Evolutionary conservation across 805 yeast genomes (phyloP).

Genomic region (Candida ponderosae): DNA sequence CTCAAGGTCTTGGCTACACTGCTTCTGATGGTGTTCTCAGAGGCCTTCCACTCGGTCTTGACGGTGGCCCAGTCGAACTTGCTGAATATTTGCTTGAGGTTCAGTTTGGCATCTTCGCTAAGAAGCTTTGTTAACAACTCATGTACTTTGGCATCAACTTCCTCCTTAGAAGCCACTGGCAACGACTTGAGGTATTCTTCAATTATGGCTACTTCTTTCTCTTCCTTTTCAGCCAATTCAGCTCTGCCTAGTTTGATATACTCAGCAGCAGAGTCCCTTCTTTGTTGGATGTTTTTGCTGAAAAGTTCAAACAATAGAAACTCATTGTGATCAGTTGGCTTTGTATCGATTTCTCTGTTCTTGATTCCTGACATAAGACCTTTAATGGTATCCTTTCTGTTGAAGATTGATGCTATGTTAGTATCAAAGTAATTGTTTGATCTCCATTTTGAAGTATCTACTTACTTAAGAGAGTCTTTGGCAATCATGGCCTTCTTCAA

Average conservation of each 20-base stretch:
- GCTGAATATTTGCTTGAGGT: conserved; percentile 23
- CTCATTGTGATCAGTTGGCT: conserved; percentile 25
- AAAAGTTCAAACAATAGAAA: conserved; percentile 27
- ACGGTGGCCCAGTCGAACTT: conserved; percentile 24
- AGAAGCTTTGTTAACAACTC: conserved; percentile 17
- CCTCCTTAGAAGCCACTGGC: conserved; percentile 42
- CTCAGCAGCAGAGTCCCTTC: conserved; percentile 41
- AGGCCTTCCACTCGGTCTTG: conserved; percentile 29
- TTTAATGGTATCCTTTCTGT: conserved; percentile 35
- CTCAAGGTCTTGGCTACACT: conserved; percentile 22
- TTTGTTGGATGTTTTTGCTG: conserved; percentile 38
- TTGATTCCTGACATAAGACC: conserved; percentile 34
- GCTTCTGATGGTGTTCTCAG: conserved; percentile 22
- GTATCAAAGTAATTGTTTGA: no score
- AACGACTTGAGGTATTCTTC: conserved; percentile 29
- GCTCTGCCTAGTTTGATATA: conserved; percentile 36
- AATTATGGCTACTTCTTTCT: conserved; percentile 35
- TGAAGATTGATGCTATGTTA: no score
- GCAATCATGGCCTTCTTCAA: conserved; percentile 41
- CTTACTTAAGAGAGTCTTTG: conserved; percentile 27
- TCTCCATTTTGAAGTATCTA: not conserved
- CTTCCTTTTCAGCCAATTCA: conserved; percentile 50
- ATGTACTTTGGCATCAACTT: conserved; percentile 27
- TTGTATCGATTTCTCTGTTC: conserved; percentile 34
- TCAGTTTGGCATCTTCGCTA: conserved; percentile 15